Evolutionary conservation across 1,284 basidiomycete genomes (phyloP).

Genomic region (Ganoderma leucocontextum): DNA sequence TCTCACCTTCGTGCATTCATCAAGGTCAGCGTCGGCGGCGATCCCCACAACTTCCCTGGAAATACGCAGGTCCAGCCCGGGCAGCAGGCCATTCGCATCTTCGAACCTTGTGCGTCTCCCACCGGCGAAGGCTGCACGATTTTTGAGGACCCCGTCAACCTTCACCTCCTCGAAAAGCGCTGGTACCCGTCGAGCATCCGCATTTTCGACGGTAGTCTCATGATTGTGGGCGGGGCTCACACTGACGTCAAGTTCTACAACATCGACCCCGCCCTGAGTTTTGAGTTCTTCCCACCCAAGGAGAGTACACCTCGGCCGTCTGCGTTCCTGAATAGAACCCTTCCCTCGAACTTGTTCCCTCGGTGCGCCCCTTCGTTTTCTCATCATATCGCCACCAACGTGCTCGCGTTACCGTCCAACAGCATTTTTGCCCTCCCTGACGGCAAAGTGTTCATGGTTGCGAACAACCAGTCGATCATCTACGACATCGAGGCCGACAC

Average conservation of each 20-base stretch:
- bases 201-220: constrained; percentile 51
- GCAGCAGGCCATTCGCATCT: constrained; percentile 44
- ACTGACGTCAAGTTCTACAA: constrained; percentile 49
- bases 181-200: constrained; percentile 55
- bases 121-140: constrained; percentile 48
- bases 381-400: background rate
- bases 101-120: constrained; percentile 47
- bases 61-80: constrained; percentile 45
- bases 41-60: constrained; percentile 51
- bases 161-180: constrained; percentile 46
- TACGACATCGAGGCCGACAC: constrained; percentile 43
- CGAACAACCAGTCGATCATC: constrained; percentile 50
- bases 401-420: constrained; percentile 10
- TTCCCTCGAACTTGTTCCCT: constrained; percentile 40
- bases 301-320: constrained; percentile 55
- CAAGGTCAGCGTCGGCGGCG: constrained; percentile 52
- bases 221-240: constrained; percentile 53
- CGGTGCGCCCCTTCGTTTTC: constrained; percentile 27
- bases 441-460: constrained; percentile 55
- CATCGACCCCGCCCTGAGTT: constrained; percentile 52
- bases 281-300: constrained; percentile 64
- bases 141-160: constrained; percentile 48
- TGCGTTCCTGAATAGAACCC: constrained; percentile 49
- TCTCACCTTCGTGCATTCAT: constrained; percentile 19
- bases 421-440: constrained; percentile 38